These are phyloP conservation scores for Penicillium waksmanii DNA, from an alignment of 495 filamentous ascomycete genomes.

Conservation along the genomic window DNA sequence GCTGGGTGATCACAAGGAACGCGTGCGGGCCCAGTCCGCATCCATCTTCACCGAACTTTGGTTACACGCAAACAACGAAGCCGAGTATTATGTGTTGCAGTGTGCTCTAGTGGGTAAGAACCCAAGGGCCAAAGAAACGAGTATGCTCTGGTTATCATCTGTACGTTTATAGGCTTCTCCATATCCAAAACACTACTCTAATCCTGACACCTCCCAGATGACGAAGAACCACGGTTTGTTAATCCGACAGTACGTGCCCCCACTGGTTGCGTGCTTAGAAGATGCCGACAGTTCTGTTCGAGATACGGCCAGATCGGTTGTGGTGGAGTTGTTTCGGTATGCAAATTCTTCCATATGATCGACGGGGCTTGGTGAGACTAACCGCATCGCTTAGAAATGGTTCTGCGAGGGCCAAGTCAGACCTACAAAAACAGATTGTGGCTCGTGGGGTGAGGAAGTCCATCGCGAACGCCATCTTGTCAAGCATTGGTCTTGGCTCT, in stretches of 20 bases:
- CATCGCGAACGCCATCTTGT: slow-evolving; percentile 77
- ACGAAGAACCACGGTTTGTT: slow-evolving; percentile 73
- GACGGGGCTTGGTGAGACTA: slow-evolving; percentile 4
- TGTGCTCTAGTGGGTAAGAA: slow-evolving; percentile 78
- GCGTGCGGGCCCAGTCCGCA: slow-evolving; percentile 68
- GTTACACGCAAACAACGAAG: slow-evolving; percentile 65
- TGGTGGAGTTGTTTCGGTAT: slow-evolving; percentile 85
- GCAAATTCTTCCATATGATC: slow-evolving; percentile 23
- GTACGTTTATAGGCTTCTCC: slow-evolving; percentile 50
- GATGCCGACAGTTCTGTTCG: slow-evolving; percentile 86
- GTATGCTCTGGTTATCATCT: slow-evolving; percentile 77
- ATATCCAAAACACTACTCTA: slow-evolving; percentile 1
- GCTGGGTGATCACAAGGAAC: slow-evolving; percentile 86
- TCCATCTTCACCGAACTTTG: slow-evolving; percentile 75
- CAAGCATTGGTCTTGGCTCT: slow-evolving; percentile 62
- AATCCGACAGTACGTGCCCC: slow-evolving; percentile 81
- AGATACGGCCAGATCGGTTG: slow-evolving; percentile 76
- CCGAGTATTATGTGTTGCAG: slow-evolving; percentile 80
- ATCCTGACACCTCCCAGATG: slow-evolving; percentile 57
- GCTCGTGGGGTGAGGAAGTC: slow-evolving; percentile 79
- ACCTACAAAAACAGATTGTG: slow-evolving; percentile 81
- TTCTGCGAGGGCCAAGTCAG: slow-evolving; percentile 79
- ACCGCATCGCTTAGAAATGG: slow-evolving; percentile 59
- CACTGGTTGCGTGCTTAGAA: slow-evolving; percentile 82
- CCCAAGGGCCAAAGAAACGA: slow-evolving; percentile 77